Evolutionary conservation across 495 filamentous ascomycete species (phyloP), one percentile per base, ranked within the genome.

Genomic region (Daldinia loculata): DNA sequence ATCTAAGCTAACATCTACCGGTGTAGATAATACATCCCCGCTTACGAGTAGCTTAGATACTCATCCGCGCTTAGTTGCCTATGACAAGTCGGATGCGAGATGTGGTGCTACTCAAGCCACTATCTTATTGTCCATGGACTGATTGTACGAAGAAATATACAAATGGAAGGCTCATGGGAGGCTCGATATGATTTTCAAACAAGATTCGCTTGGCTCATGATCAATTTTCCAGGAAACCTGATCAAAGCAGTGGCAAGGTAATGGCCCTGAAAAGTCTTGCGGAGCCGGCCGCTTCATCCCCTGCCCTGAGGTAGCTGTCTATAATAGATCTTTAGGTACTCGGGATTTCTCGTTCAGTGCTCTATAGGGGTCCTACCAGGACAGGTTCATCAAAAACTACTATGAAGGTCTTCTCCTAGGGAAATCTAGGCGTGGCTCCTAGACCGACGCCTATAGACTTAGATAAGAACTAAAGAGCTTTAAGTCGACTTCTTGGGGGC

Each of bases 161-260:
- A n/a, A n/a, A 14, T 15, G 12, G 14, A 53, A 30, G 5, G 22
- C 8, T 14, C 4, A 6, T 17, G 5, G 15, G 6, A 29, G 9
- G 0, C 4, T 52, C 11, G 4, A 52, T 27, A n/a, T 24, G 11
- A 2, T 14, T 29, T n/a, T 45, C 4, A 24, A 6, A 52, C 24
- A 51, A 14, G 50, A 52, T 52, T 52, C 50, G 14, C 24, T 52
- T 9, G 26, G 22, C 19, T 45, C 41, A 45, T 48, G 29, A 38
- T 43, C 43, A 38, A 52, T 41, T 50, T 59, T 58, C 12, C 19
- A 32, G 22, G 30, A 43, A 3, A 59, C 57, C 4, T 59, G 43
- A 43, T 41, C 55, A 38, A 32, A 59, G 53, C 15, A 24, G 8
- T 59, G 39, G 62, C 14, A 41, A 51, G 63, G 63, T 39, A 59